These are phyloP conservation scores for Phlebiopsis flavidoalba DNA, from an alignment of 768 basidiomycete species.

Conservation along the genomic window DNA sequence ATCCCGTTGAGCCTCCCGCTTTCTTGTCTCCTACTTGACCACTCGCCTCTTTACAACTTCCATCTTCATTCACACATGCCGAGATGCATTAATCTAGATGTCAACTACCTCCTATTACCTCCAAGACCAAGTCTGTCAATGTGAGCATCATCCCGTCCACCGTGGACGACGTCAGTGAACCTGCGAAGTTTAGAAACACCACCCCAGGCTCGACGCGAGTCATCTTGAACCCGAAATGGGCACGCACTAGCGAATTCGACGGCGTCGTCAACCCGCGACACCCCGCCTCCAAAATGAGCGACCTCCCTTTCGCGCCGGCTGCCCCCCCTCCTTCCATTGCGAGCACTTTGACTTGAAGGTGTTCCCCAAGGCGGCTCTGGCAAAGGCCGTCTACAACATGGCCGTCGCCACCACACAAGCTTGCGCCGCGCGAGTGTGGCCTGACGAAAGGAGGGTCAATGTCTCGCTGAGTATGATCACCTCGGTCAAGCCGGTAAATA, in stretches of 20 bases:
- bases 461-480: conserved; percentile 29
- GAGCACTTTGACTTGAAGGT: conserved; percentile 23
- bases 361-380: conserved; percentile 28
- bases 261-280: conserved; percentile 15
- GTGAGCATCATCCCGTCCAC: conserved; percentile 20
- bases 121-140: conserved; percentile 27
- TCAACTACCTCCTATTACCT: background rate
- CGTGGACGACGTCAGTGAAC: background rate
- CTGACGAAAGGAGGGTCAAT: conserved; percentile 15
- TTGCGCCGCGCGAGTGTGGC: background rate
- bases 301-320: background rate
- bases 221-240: background rate
- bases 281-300: conserved; percentile 10
- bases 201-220: conserved; percentile 30
- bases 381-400: conserved; percentile 11
- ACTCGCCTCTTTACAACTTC: background rate
- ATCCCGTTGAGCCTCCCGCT: background rate
- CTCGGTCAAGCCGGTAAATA: conserved; percentile 22
- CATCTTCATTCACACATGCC: background rate
- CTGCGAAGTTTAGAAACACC: conserved; percentile 34
- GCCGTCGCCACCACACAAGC: conserved; percentile 20
- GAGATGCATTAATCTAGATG: conserved; percentile 2
- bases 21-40: background rate
- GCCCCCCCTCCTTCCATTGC: conserved; percentile 3
- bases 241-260: background rate